These are phyloP conservation scores for Talaromyces sp. DNA, from an alignment of 2,329 filamentous ascomycete genomes.

Conservation along the genomic window DNA sequence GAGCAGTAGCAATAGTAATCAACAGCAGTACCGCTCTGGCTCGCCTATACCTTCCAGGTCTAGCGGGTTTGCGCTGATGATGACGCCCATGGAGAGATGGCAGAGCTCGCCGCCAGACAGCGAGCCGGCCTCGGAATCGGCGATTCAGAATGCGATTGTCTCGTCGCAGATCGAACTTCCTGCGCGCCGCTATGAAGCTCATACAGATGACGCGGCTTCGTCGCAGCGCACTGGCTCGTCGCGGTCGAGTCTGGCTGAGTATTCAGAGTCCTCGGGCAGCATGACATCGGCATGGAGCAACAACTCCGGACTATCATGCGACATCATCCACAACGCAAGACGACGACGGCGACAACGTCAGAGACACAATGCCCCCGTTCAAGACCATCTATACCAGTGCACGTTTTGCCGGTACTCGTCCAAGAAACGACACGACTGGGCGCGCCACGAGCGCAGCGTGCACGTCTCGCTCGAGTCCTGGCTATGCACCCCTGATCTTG, in stretches of 20 bases:
- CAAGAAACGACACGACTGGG: constrained; percentile 48
- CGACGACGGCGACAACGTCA: constrained; percentile 3
- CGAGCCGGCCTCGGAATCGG: constrained; percentile 37
- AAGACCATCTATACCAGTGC: constrained; percentile 34
- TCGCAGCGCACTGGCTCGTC: constrained; percentile 25
- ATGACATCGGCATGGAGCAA: constrained; percentile 30
- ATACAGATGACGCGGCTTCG: constrained; percentile 16
- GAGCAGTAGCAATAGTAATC: constrained; percentile 15
- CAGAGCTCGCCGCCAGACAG: constrained; percentile 42
- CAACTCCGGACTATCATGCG: constrained; percentile 16
- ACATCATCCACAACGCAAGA: constrained; percentile 14
- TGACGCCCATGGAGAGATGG: constrained; percentile 47
- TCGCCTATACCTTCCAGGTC: constrained; percentile 38
- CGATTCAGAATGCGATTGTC: constrained; percentile 35
- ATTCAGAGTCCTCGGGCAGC: constrained; percentile 27
- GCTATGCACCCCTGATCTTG: constrained; percentile 24
- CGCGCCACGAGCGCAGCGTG: constrained; percentile 46
- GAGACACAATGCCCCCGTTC: constrained; percentile 7
- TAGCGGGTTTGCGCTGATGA: constrained; percentile 22
- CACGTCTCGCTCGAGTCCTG: constrained; percentile 45
- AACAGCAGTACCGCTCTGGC: constrained; percentile 24
- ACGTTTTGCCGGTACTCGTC: constrained; percentile 48
- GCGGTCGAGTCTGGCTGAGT: constrained; percentile 25
- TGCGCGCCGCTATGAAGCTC: constrained; percentile 21
- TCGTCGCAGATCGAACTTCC: not conserved